These are phyloP conservation scores for Marasmius oreades DNA, from an alignment of 1,284 basidiomycete genomes.

Conservation along the genomic window DNA sequence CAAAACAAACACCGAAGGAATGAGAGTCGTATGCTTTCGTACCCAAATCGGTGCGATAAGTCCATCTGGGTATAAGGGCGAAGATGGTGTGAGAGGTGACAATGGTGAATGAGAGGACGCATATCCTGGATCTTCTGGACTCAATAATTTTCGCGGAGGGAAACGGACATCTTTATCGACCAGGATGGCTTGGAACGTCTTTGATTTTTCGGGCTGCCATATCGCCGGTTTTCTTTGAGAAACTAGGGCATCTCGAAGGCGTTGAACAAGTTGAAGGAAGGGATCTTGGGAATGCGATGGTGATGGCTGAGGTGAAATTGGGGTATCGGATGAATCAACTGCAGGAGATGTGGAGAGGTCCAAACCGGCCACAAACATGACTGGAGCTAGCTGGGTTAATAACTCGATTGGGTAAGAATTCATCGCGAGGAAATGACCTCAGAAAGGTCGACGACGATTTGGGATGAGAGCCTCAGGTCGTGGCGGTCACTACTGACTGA, in stretches of 20 bases:
- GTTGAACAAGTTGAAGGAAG: conserved; percentile 48
- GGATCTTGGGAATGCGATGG: conserved; percentile 43
- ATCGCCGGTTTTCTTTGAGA: conserved; percentile 58
- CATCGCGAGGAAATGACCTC: conserved; percentile 42
- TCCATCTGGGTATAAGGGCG: conserved; percentile 91
- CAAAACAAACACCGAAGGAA: conserved; percentile 91
- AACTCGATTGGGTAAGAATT: conserved; percentile 88
- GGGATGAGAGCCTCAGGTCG: not conserved
- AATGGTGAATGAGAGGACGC: conserved; percentile 77
- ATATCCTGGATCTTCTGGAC: conserved; percentile 51
- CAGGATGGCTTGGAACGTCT: conserved; percentile 75
- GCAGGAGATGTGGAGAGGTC: conserved; percentile 29
- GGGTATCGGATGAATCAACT: conserved; percentile 17
- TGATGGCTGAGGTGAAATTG: conserved; percentile 20
- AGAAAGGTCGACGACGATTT: not conserved
- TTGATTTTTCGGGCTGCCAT: conserved; percentile 63
- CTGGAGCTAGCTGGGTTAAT: conserved; percentile 79
- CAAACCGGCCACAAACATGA: conserved; percentile 92
- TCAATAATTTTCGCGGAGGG: conserved; percentile 79
- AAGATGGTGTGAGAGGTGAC: conserved; percentile 83
- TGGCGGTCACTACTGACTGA: not conserved
- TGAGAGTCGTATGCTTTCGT: conserved; percentile 86
- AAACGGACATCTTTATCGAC: conserved; percentile 83
- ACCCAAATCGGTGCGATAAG: conserved; percentile 97
- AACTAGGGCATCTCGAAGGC: conserved; percentile 63